A percentile compares a stretch with the other conserved stretches of the same genome.
phyloP scores from a whole-genome alignment of 441 rosid genomes.

The Dalechampia spathulata region DNA sequence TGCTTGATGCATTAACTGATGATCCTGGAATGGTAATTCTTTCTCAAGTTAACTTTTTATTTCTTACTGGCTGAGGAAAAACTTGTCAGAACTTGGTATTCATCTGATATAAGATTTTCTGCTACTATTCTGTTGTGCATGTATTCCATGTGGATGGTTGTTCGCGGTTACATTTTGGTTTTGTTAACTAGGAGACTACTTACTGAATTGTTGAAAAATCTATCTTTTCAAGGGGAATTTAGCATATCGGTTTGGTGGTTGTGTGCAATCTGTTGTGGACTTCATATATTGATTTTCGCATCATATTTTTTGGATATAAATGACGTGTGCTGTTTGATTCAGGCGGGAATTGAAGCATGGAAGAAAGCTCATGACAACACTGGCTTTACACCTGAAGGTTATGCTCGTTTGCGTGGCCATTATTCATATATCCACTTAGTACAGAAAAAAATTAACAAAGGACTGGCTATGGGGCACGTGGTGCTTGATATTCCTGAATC shows the following conservation, averaged over 20 bases:
- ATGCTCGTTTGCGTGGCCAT: slow-evolving; percentile 87
- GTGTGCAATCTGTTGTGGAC: neutral
- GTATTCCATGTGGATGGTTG: neutral
- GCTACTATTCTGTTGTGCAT: neutral
- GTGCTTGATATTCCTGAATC: slow-evolving; percentile 49
- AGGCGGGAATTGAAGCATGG: slow-evolving; percentile 94
- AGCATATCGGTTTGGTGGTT: neutral
- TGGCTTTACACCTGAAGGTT: slow-evolving; percentile 87
- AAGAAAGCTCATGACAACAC: slow-evolving; percentile 66
- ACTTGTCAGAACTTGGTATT: neutral
- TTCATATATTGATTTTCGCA: no score
- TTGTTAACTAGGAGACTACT: neutral
- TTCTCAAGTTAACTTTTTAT: slow-evolving; percentile 9
- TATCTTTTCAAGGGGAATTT: neutral
- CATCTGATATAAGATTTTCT: neutral
- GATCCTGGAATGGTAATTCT: slow-evolving; percentile 74
- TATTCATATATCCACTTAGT: slow-evolving; percentile 80
- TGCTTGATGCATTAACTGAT: slow-evolving; percentile 65
- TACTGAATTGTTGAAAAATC: neutral
- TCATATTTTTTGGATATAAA: neutral
- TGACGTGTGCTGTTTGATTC: slow-evolving; percentile 13
- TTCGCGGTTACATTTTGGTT: neutral
- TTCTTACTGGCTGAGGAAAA: neutral
- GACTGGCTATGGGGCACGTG: slow-evolving; percentile 40
- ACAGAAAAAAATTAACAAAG: slow-evolving; percentile 61